Conservation (phyloP, 495 filamentous ascomycete genomes). For the Daldinia childiae region DNA sequence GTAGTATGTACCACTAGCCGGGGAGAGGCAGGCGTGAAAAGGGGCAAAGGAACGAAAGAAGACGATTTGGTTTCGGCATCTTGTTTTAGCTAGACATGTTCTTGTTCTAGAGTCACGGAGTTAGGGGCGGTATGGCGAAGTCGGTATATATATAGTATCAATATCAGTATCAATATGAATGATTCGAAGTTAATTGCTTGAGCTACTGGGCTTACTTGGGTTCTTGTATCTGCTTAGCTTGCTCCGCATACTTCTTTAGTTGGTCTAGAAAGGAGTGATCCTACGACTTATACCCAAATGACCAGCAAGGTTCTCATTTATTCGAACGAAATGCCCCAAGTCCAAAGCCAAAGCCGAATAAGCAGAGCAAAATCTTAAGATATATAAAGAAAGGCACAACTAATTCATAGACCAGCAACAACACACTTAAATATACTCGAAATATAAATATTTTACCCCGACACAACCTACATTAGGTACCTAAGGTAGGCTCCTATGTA, state of each 20-base stretch:
- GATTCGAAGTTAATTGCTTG: background rate
- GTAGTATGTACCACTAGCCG: conserved; percentile 17
- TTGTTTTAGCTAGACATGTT: conserved; percentile 3
- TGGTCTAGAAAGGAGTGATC: no score
- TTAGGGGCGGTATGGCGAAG: conserved; percentile 12
- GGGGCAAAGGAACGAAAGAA: conserved; percentile 2
- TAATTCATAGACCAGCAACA: background rate
- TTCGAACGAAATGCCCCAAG: no score
- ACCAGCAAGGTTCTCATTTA: no score
- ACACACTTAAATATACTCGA: background rate
- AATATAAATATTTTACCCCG: background rate
- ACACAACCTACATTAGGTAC: background rate
- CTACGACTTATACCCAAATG: no score
- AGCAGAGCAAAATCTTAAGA: no score
- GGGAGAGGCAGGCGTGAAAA: background rate
- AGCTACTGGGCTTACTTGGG: no score
- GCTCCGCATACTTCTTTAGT: no score
- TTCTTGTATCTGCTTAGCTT: no score
- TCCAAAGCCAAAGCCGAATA: no score
- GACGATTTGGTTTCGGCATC: conserved; percentile 15
- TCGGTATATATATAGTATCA: conserved; percentile 17
- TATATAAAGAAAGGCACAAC: no score
- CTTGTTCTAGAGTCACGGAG: conserved; percentile 21
- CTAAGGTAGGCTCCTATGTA: background rate
- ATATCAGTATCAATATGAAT: background rate